Conservation (phyloP, 164 flowering plant species). For the Macadamia tetraphylla region DNA sequence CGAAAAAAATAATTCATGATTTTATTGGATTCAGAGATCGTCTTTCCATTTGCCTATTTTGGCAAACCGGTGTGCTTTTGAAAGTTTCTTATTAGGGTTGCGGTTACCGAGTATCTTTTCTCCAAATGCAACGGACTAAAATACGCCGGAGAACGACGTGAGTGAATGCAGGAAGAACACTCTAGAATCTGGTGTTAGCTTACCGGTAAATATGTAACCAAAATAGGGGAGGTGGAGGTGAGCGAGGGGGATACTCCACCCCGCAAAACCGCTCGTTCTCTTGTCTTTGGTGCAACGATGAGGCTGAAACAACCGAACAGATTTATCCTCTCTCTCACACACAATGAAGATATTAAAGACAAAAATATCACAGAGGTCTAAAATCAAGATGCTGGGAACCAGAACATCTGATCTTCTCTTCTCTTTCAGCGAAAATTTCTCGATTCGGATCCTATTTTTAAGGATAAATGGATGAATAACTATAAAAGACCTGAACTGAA, state of each 20-base stretch:
- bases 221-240: not conserved
- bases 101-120: not conserved
- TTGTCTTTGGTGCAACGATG: not conserved
- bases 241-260: not conserved
- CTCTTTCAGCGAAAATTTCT: too few relatives aligned
- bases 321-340: too few relatives aligned
- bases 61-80: not conserved
- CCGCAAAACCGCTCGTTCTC: not conserved
- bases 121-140: not conserved
- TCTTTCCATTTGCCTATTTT: not conserved
- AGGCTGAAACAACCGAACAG: too few relatives aligned
- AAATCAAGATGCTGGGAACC: too few relatives aligned
- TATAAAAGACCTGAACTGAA: too few relatives aligned
- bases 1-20: not conserved
- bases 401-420: too few relatives aligned
- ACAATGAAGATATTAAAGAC: too few relatives aligned
- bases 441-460: too few relatives aligned
- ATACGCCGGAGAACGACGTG: constrained; percentile 2
- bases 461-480: too few relatives aligned
- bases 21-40: not conserved
- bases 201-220: not conserved
- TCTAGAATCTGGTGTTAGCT: not conserved
- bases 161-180: not conserved
- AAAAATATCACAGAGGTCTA: too few relatives aligned
- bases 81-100: not conserved